phyloP scores from a whole-genome alignment of 2,329 filamentous ascomycete genomes.

The Nemania sp. region DNA sequence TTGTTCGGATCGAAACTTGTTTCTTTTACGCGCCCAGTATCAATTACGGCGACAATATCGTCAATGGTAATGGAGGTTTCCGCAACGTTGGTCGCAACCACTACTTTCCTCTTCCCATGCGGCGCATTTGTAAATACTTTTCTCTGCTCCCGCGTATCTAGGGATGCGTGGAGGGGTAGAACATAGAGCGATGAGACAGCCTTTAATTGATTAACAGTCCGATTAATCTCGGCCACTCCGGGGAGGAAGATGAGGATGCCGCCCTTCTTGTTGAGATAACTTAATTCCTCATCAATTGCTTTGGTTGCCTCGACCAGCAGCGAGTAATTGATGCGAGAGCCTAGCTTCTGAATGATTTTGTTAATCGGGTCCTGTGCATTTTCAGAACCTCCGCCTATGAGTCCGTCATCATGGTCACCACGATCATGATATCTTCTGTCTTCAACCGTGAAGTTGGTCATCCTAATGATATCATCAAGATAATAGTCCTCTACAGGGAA shows the following conservation, averaged over 20 bases:
- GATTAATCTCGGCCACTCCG: constrained; percentile 87
- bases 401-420: constrained; percentile 41
- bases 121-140: constrained; percentile 81
- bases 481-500: constrained; percentile 90
- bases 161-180: constrained; percentile 86
- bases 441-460: constrained; percentile 68
- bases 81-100: constrained; percentile 94
- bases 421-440: constrained; percentile 37
- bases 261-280: constrained; percentile 67
- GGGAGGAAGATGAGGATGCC: constrained; percentile 96
- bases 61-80: constrained; percentile 99
- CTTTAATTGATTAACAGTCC: constrained; percentile 70
- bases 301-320: constrained; percentile 79
- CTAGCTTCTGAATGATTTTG: constrained; percentile 71
- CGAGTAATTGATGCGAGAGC: constrained; percentile 88
- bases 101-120: constrained; percentile 81
- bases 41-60: constrained; percentile 93
- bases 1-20: constrained; percentile 89
- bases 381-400: constrained; percentile 45
- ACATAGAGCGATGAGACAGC: constrained; percentile 69
- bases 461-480: constrained; percentile 80
- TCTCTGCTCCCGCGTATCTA: constrained; percentile 86
- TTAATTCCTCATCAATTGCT: constrained; percentile 77
- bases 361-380: constrained; percentile 60
- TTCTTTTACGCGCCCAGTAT: constrained; percentile 94